Evolutionary conservation across 2,329 filamentous ascomycete species (phyloP), one percentile per base, ranked within the genome.

Genomic region (Beauveria rudraprayagi): DNA sequence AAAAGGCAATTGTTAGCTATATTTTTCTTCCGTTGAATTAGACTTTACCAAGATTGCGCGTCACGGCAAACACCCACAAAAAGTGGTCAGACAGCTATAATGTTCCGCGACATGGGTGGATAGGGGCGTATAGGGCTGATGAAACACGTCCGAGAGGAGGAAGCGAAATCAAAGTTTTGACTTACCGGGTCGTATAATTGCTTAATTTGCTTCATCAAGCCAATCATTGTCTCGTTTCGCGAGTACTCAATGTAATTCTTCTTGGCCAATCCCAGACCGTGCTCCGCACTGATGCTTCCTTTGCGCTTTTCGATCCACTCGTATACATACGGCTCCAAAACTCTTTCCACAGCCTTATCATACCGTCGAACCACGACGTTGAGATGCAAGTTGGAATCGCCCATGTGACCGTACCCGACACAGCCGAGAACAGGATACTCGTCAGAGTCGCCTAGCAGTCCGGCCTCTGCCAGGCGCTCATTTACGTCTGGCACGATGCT

Each of bases 361-460:
- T 94, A 97, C 63, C 87, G 79, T 63, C 92, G 80, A 19, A 91
- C 89, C 1, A 90, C 83, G 40, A 99, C 84, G 75, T 99, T 99
- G 66, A 99, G 80, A 76, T 99, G 95, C 66, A 99, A 76, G 75
- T 99, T 99, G 3, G 89, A 86, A 75, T 99, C 94, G 44, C 94
- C 95, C 92, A 99, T 97, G 74, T 99, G 94, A 40, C 94, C 94
- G 71, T 97, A 99, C 22, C 94, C 94, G 22, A 97, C 85, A n/a
- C 97, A 92, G 62, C 88, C 89, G 1, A 95, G 83, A 6, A 95
- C 92, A 1, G 92, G 91, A 71, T 87, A 83, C 51, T 86, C 86
- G 61, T 89, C 85, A 6, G 87, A 85, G 50, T 91, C 87, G 58
- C 91, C 89, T 46, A 96, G 80, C 2, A 97, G 81, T 0, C 92